phyloP scores from a whole-genome alignment of 345 rosid species.

The Aethionema arabicum region DNA sequence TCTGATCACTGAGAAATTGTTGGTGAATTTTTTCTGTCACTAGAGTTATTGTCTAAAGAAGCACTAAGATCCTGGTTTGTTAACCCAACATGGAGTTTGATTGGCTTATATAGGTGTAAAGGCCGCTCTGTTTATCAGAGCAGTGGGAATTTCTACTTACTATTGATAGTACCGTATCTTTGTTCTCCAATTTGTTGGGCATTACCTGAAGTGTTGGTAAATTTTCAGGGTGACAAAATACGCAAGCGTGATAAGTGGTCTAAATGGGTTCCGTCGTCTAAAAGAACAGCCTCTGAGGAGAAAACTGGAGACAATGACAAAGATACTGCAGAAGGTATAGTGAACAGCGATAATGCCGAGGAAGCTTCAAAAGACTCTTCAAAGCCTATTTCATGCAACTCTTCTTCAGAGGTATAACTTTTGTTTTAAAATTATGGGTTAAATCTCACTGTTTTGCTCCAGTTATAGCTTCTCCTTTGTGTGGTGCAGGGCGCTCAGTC shows the following conservation, averaged over 20 bases:
- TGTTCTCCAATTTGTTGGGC: slow-evolving; percentile 1
- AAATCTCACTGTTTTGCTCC: slow-evolving; percentile 28
- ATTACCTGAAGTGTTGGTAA: slow-evolving; percentile 26
- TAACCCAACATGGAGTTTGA: slow-evolving; percentile 3
- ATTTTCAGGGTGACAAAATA: slow-evolving; percentile 66
- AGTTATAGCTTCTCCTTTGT: slow-evolving; percentile 17
- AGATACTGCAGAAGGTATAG: slow-evolving; percentile 23
- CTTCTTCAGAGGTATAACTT: slow-evolving; percentile 28
- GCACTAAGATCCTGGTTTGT: background rate
- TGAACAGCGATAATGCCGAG: slow-evolving; percentile 35
- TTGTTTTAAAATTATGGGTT: slow-evolving; percentile 24
- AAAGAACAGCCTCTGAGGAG: slow-evolving; percentile 42
- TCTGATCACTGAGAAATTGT: background rate
- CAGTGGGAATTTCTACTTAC: slow-evolving; percentile 1
- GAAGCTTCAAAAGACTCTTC: slow-evolving; percentile 20
- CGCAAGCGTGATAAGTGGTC: slow-evolving; percentile 75
- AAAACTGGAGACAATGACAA: slow-evolving; percentile 39
- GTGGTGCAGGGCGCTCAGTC: slow-evolving; percentile 41
- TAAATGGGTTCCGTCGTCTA: slow-evolving; percentile 60
- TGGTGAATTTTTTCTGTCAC: slow-evolving; percentile 7
- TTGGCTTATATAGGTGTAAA: slow-evolving; percentile 2
- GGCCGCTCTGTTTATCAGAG: background rate
- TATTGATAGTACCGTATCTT: background rate
- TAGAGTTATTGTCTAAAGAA: slow-evolving; percentile 11
- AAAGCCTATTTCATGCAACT: slow-evolving; percentile 7